Evolutionary conservation across 805 yeast genomes (phyloP).

Genomic region (Metschnikowia shivogae): DNA sequence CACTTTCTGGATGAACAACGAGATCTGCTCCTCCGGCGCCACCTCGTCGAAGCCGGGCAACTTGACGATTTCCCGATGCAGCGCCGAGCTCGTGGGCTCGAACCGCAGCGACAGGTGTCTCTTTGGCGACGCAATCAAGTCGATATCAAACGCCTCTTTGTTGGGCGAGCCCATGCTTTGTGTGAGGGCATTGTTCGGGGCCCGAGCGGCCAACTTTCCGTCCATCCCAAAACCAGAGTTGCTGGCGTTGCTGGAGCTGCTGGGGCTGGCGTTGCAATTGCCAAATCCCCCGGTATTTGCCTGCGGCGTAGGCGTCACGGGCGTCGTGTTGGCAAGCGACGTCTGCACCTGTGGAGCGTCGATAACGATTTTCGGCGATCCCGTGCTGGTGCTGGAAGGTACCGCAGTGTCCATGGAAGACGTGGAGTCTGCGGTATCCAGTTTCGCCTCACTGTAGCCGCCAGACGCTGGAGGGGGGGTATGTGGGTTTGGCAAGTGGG

Average conservation of each 20-base stretch:
- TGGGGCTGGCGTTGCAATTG: neutral
- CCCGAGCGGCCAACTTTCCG: constrained; percentile 15
- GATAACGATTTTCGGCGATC: constrained; percentile 18
- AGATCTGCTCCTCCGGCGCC: constrained; percentile 68
- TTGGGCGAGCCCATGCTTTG: constrained; percentile 58
- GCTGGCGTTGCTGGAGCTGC: constrained; percentile 10
- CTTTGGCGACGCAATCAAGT: constrained; percentile 73
- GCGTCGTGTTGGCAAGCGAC: constrained; percentile 14
- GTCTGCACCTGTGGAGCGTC: constrained; percentile 17
- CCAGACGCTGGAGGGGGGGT: constrained; percentile 6
- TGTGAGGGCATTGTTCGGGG: constrained; percentile 41
- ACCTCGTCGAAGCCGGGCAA: constrained; percentile 89
- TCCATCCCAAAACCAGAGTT: constrained; percentile 9
- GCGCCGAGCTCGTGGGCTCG: constrained; percentile 57
- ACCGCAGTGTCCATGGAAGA: neutral
- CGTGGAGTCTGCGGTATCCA: neutral
- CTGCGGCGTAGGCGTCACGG: constrained; percentile 17
- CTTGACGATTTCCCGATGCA: constrained; percentile 51
- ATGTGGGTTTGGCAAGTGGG: neutral
- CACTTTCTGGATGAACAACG: constrained; percentile 78
- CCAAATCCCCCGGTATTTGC: neutral
- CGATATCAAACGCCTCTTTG: constrained; percentile 68
- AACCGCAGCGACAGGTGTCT: constrained; percentile 91
- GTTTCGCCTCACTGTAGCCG: constrained; percentile 2
- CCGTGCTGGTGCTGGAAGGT: constrained; percentile 12